phyloP scores from a whole-genome alignment of 116 monocot species.

The Phalaenopsis hybrid region DNA sequence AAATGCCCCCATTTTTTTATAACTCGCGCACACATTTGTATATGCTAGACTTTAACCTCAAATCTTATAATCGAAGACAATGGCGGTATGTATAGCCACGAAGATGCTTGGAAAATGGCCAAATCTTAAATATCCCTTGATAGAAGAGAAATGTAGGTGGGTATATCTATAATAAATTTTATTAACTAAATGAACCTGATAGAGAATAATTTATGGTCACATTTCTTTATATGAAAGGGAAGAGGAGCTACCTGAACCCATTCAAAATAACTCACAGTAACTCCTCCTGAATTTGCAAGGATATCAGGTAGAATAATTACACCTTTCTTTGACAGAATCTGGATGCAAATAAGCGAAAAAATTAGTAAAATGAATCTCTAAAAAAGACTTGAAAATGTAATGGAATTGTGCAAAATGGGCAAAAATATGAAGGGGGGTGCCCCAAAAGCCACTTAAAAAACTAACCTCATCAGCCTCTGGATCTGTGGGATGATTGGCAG shows the following conservation, averaged over 20 bases:
- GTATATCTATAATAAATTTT: too few species aligned
- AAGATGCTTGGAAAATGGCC: too few species aligned
- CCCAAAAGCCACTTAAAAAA: background rate
- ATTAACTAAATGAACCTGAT: background rate
- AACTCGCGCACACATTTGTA: too few species aligned
- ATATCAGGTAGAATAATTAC: conserved; percentile 90
- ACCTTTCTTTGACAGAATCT: conserved; percentile 89
- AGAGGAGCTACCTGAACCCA: conserved; percentile 51
- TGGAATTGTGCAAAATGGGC: background rate
- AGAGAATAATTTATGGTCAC: background rate
- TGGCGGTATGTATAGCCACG: too few species aligned
- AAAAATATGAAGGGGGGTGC: background rate
- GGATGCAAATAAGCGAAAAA: conserved; percentile 6
- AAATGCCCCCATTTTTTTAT: too few species aligned
- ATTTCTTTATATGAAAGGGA: background rate
- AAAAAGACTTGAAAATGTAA: background rate
- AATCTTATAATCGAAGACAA: too few species aligned
- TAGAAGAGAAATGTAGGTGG: too few species aligned
- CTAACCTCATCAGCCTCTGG: conserved; percentile 52
- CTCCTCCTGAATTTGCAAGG: conserved; percentile 82
- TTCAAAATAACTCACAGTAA: conserved; percentile 95
- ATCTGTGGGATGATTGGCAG: conserved; percentile 46
- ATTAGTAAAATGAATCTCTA: background rate
- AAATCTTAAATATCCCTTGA: too few species aligned
- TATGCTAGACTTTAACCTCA: too few species aligned